A percentile compares a stretch with the other conserved stretches of the same genome.
Evolutionary conservation across 192 early-diverging fungal genomes (phyloP).

Genomic region (Tieghemiomyces parasiticus): DNA sequence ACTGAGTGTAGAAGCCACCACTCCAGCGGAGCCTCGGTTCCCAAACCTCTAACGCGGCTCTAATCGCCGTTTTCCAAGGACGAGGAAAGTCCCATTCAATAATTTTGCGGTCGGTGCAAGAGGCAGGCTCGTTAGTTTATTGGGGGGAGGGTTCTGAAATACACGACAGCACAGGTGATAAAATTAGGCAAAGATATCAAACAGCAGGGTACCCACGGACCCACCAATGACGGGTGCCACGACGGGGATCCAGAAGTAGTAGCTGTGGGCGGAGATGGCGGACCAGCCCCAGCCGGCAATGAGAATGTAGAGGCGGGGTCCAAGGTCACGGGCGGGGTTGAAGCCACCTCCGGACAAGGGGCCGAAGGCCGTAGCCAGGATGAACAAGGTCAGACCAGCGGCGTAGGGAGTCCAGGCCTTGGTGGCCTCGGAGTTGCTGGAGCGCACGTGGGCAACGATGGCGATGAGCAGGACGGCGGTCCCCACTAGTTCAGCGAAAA

Average conservation of each 20-base stretch:
- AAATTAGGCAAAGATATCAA: constrained; percentile 23
- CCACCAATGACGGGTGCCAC: constrained; percentile 37
- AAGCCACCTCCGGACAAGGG: constrained; percentile 44
- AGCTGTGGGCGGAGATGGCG: constrained; percentile 31
- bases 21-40: too few species aligned
- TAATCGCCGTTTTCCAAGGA: too few species aligned
- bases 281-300: constrained; percentile 39
- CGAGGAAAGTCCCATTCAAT: too few species aligned
- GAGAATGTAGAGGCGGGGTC: constrained; percentile 49
- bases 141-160: too few species aligned
- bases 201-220: constrained; percentile 18
- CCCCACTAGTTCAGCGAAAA: constrained; percentile 36
- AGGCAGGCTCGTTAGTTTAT: too few species aligned
- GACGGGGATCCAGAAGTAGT: constrained; percentile 40
- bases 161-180: too few species aligned
- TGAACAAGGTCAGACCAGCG: constrained; percentile 39
- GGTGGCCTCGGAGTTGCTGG: not conserved
- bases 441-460: constrained; percentile 34
- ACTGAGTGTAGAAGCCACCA: too few species aligned
- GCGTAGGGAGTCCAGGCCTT: constrained; percentile 27
- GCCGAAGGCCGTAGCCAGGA: constrained; percentile 37
- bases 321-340: constrained; percentile 67
- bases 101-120: too few species aligned
- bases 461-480: constrained; percentile 40
- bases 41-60: too few species aligned